phyloP scores from a whole-genome alignment of 352 stramenopile species.

The Globisporangium sylvaticum region DNA sequence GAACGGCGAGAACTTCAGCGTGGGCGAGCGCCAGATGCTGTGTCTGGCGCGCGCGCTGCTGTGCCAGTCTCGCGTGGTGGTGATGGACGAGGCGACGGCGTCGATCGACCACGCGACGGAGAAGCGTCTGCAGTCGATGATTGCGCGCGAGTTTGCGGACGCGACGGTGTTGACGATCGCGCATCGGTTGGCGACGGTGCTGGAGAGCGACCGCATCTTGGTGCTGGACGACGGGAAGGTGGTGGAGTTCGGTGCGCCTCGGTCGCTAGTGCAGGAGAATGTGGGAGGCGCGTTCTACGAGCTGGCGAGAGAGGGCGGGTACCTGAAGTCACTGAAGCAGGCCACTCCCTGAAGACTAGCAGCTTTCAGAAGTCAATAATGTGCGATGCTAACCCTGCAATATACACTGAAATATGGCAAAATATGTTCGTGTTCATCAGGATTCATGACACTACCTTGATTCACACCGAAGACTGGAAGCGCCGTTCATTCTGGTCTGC shows the following conservation, averaged over 20 bases:
- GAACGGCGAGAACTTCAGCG: no score
- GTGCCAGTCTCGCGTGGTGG: no score
- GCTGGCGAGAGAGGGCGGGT: constrained; percentile 28
- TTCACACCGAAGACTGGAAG: background rate
- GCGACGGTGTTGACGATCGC: constrained; percentile 93
- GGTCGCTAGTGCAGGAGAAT: constrained; percentile 8
- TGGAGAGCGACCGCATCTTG: constrained; percentile 87
- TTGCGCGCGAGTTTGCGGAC: constrained; percentile 83
- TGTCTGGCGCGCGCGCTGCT: no score
- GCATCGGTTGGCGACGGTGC: constrained; percentile 91
- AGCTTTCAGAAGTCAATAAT: background rate
- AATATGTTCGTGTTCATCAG: background rate
- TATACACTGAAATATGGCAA: background rate
- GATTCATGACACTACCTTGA: background rate
- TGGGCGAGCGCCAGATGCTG: no score
- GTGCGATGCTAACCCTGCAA: background rate
- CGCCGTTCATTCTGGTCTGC: background rate
- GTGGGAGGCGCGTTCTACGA: constrained; percentile 20
- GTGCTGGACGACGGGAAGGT: constrained; percentile 85
- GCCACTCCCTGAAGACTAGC: background rate
- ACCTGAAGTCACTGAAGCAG: constrained; percentile 30
- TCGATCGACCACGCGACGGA: no score
- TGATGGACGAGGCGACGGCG: no score
- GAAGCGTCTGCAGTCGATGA: constrained; percentile 64
- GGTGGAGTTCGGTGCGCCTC: constrained; percentile 83